Conservation (phyloP, 768 basidiomycete genomes). For the Podaxis rugospora region DNA sequence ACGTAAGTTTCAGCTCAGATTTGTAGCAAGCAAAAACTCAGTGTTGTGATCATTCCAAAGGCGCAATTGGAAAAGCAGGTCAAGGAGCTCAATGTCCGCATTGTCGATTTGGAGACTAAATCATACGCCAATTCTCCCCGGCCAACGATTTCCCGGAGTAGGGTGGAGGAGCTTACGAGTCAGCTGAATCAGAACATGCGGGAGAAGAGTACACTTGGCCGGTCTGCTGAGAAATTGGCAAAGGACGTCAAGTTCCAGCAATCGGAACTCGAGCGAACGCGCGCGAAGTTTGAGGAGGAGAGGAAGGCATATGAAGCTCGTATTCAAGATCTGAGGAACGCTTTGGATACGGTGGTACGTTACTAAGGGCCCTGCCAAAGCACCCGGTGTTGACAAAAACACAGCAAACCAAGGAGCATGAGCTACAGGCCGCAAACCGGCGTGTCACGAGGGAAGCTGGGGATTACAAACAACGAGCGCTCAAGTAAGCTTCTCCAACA, state of each 20-base stretch:
- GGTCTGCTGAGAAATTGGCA: constrained; percentile 29
- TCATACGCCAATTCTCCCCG: constrained; percentile 66
- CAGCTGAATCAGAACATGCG: constrained; percentile 51
- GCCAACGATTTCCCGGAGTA: constrained; percentile 49
- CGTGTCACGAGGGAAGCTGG: constrained; percentile 73
- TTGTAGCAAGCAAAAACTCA: not conserved
- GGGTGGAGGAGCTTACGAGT: constrained; percentile 68
- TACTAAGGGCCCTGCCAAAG: not conserved
- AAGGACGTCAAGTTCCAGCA: constrained; percentile 52
- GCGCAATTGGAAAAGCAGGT: constrained; percentile 81
- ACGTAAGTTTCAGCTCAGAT: constrained; percentile 39
- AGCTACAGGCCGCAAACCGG: constrained; percentile 67
- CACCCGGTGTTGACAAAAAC: constrained; percentile 9
- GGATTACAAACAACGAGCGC: constrained; percentile 66
- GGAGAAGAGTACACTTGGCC: constrained; percentile 44
- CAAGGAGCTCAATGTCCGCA: constrained; percentile 78
- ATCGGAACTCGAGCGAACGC: constrained; percentile 59
- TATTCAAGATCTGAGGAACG: constrained; percentile 49
- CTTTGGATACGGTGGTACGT: constrained; percentile 61
- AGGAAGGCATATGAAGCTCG: constrained; percentile 55
- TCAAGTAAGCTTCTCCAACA: constrained; percentile 45
- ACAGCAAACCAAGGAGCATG: constrained; percentile 67
- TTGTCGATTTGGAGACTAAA: constrained; percentile 79
- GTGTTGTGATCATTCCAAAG: constrained; percentile 31
- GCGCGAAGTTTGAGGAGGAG: constrained; percentile 62